phyloP scores from a whole-genome alignment of 2,329 filamentous ascomycete genomes.

The Neopestalotiopsis sp. region DNA sequence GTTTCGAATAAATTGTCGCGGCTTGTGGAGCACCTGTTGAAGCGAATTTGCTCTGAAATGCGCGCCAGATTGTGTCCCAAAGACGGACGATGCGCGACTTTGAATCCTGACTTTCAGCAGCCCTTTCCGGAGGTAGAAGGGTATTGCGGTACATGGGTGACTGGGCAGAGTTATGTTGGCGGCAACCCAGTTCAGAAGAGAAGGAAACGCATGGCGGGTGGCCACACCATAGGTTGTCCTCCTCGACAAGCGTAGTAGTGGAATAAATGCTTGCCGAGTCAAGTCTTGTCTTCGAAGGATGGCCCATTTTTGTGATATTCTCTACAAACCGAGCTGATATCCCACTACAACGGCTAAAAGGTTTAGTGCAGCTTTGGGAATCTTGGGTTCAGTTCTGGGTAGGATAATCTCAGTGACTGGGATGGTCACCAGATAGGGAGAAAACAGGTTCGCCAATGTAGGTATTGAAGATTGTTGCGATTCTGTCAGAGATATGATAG shows the following conservation, averaged over 20 bases:
- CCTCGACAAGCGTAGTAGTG: background rate
- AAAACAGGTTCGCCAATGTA: background rate
- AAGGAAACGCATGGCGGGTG: background rate
- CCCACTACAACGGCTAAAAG: background rate
- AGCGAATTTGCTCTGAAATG: background rate
- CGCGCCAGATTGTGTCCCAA: background rate
- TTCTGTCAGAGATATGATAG: background rate
- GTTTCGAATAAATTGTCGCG: background rate
- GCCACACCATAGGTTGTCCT: background rate
- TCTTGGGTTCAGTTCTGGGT: background rate
- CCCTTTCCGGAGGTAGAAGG: background rate
- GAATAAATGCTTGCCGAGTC: background rate
- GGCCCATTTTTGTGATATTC: background rate
- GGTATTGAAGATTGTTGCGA: background rate
- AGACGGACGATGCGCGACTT: background rate
- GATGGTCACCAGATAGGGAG: background rate
- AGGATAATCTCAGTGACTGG: background rate
- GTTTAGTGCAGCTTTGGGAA: background rate
- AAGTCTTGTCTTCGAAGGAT: background rate
- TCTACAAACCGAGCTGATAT: background rate
- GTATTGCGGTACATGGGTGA: background rate
- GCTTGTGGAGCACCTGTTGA: background rate
- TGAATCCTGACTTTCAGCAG: background rate
- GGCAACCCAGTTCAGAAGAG: background rate
- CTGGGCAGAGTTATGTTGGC: background rate